Evolutionary conservation across 2,329 filamentous ascomycete genomes (phyloP).

Genomic region (Pezicula radicicola): DNA sequence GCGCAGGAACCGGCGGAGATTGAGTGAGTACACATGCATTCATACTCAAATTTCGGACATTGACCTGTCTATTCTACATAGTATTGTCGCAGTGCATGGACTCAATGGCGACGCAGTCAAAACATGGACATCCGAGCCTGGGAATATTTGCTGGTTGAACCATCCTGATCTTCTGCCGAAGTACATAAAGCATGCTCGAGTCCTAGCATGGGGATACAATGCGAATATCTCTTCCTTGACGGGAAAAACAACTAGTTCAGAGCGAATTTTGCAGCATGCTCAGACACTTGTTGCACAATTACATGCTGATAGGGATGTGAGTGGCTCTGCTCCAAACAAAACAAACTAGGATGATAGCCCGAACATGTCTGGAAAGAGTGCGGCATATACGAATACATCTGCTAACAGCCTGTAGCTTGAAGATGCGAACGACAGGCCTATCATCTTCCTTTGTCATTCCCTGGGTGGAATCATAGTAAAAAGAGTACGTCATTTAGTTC

Average conservation of each 20-base stretch:
- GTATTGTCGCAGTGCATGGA: constrained; percentile 35
- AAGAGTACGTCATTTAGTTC: no score
- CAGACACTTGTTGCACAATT: constrained; percentile 29
- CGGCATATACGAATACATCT: no score
- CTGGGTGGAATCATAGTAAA: constrained; percentile 11
- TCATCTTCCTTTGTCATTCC: constrained; percentile 12
- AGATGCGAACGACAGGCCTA: no score
- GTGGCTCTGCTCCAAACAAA: constrained; percentile 20
- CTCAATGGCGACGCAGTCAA: constrained; percentile 26
- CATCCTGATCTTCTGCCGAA: constrained; percentile 29
- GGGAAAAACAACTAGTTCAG: constrained; percentile 12
- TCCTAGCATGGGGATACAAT: constrained; percentile 26
- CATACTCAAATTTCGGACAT: no score
- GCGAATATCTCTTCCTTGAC: constrained; percentile 18
- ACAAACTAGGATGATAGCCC: no score
- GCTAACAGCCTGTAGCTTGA: no score
- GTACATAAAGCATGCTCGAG: constrained; percentile 16
- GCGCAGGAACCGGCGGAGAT: no score
- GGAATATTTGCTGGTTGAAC: constrained; percentile 31
- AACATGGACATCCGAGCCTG: constrained; percentile 28
- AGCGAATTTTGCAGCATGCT: constrained; percentile 24
- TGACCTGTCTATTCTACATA: no score
- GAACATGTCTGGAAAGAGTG: no score
- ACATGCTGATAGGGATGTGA: constrained; percentile 25
- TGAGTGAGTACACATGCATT: no score